Evolutionary conservation across 805 yeast genomes (phyloP).

Genomic region (Yarrowia osloensis): DNA sequence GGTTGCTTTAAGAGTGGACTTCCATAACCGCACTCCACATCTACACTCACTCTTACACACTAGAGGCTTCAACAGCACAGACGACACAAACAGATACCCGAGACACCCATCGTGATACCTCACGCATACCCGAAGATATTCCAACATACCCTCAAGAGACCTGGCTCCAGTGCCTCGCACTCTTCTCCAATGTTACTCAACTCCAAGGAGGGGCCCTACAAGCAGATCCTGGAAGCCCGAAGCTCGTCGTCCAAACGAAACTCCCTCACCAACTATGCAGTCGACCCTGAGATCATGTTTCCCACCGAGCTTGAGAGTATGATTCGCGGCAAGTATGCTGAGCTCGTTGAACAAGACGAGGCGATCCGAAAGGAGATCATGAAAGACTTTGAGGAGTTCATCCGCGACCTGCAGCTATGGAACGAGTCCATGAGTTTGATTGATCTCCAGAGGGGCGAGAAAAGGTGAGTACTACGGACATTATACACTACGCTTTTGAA

Average conservation of each 20-base stretch:
- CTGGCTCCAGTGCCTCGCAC: not conserved
- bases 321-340: constrained; percentile 23
- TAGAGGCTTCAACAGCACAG: not conserved
- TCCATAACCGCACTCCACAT: not conserved
- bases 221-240: constrained; percentile 11
- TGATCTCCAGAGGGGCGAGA: constrained; percentile 17
- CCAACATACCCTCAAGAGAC: not conserved
- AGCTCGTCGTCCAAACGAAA: constrained; percentile 7
- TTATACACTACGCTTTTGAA: not conserved
- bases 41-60: not conserved
- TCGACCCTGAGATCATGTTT: constrained; percentile 18
- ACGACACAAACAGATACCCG: not conserved
- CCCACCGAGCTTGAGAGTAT: constrained; percentile 13
- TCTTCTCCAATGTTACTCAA: not conserved
- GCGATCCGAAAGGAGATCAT: constrained; percentile 17
- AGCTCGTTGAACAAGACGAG: constrained; percentile 17
- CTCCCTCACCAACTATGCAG: constrained; percentile 11
- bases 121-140: not conserved
- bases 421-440: constrained; percentile 21
- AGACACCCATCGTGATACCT: not conserved
- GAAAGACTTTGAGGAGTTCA: constrained; percentile 19
- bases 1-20: not conserved
- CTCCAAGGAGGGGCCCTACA: constrained; percentile 19
- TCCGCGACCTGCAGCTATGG: constrained; percentile 10
- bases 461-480: not conserved